phyloP scores from a whole-genome alignment of 345 rosid genomes.

The Eucalyptus fibrosa region DNA sequence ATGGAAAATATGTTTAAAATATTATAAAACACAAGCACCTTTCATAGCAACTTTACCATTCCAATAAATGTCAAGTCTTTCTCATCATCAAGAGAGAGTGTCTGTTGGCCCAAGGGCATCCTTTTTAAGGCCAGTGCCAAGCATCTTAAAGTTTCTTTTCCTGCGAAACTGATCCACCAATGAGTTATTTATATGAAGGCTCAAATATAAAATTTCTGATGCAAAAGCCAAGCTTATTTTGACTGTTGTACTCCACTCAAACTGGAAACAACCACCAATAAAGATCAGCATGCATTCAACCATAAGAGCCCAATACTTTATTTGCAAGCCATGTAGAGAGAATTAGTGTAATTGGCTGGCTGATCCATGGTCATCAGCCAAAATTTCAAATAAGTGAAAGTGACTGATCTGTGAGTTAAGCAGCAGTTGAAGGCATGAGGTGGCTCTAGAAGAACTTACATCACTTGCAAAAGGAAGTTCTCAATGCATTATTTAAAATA shows the following conservation, averaged over 20 bases:
- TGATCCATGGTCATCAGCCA: neutral
- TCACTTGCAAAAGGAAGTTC: neutral
- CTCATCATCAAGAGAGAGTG: conserved; percentile 72
- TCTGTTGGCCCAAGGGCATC: conserved; percentile 64
- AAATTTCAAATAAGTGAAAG: neutral
- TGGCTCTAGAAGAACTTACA: neutral
- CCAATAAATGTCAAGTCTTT: conserved; percentile 95
- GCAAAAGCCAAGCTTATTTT: neutral
- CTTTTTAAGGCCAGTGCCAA: conserved; percentile 82
- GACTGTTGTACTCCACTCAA: neutral
- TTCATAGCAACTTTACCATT: conserved; percentile 83
- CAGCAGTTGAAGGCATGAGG: neutral
- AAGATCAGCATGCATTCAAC: neutral
- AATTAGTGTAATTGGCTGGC: neutral
- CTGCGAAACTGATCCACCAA: conserved; percentile 73
- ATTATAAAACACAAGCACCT: neutral
- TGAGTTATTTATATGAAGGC: neutral
- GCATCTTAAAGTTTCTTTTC: conserved; percentile 89
- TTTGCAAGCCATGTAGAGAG: neutral
- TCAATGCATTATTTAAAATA: neutral
- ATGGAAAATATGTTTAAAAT: neutral
- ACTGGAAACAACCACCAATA: neutral
- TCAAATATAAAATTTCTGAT: neutral
- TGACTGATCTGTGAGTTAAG: neutral
- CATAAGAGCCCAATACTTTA: neutral